Base-by-base conservation (phyloP, 225 moss, liverwort and hornwort genomes). In the Sphagnum tenellum region DNA sequence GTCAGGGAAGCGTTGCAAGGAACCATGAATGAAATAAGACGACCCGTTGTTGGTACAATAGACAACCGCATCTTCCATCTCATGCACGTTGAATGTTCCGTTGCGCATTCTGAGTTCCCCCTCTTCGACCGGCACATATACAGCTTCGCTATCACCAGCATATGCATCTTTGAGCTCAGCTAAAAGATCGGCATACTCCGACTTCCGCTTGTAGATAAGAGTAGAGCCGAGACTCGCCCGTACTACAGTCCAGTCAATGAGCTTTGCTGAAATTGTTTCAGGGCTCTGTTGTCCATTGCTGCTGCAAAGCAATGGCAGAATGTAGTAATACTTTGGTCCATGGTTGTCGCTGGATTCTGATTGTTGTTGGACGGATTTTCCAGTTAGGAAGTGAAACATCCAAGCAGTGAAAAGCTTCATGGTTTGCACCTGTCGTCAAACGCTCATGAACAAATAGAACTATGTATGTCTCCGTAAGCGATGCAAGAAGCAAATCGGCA, bases 21-120 rank as follows among this genome's bases (percentile, higher is more conserved):
- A 69, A 48, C 72, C 67, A 45, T 55, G 71, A 11, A 90, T 70
- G 68, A 81, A 85, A 62, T 81, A 90, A 9, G 87, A 81, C 77
- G 83, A 77, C 66, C 90, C 90, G 64, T 85, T 90, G 67, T 82
- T 85, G 47, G 88, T 82, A 62, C 82, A 85, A 0, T 87, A 87
- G 48, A 90, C 60, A 67, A 90, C 72, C 5, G 85, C 87, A 76
- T 90, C 90, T 52, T 80, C 78, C 75, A 90, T 57, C 53, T 79
- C 78, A 55, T 79, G 73, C 62, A 72, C 68, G 8, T 29, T 66
- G 71, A 81, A 85, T 46, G 45, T 76, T 53, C 87, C 90, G 60
- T 87, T 90, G 14, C 88, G 75, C 85, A 85, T 78, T 48, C 77
- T 73, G 29, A 88, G 11, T 44, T 74, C 72, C 50, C 82, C 81